phyloP scores from a whole-genome alignment of 2,329 filamentous ascomycete genomes.

The Pyrenophora teres region DNA sequence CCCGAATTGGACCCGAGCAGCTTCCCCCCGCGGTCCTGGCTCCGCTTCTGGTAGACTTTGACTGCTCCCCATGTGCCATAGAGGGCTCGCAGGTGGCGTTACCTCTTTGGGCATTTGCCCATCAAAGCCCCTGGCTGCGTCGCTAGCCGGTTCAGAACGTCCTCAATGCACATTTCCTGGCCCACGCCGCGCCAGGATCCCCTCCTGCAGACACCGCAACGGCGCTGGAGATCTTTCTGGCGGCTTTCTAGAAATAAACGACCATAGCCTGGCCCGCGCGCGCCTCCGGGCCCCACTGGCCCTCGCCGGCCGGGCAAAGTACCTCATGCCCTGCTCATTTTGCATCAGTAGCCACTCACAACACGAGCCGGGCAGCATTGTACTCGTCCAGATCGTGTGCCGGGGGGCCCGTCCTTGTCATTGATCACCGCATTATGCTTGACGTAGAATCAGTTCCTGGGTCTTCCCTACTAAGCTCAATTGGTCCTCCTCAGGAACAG shows the following conservation, averaged over 20 bases:
- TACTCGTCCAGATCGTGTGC: constrained; percentile 47
- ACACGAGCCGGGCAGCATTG: constrained; percentile 46
- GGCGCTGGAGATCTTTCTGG: constrained; percentile 49
- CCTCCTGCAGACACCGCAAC: constrained; percentile 46
- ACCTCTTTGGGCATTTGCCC: constrained; percentile 39
- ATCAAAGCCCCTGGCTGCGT: constrained; percentile 33
- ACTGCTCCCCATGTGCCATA: constrained; percentile 43
- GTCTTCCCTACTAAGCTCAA: constrained; percentile 50
- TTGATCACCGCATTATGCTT: constrained; percentile 54
- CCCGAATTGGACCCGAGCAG: constrained; percentile 29
- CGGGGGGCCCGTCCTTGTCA: constrained; percentile 45
- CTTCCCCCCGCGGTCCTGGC: constrained; percentile 34
- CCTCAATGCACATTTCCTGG: constrained; percentile 45
- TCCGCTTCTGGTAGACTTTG: constrained; percentile 28
- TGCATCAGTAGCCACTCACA: constrained; percentile 49
- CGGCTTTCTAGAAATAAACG: constrained; percentile 50
- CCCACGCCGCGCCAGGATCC: constrained; percentile 43
- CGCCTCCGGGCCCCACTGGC: constrained; percentile 29
- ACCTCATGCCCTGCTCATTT: constrained; percentile 45
- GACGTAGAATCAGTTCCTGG: constrained; percentile 49
- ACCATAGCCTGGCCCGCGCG: constrained; percentile 38
- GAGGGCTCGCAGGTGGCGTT: constrained; percentile 41
- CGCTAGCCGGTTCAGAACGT: constrained; percentile 40
- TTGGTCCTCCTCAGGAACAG: constrained; percentile 50
- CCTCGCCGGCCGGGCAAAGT: constrained; percentile 38